Percentiles rank a stretch among this genome's conserved stretches.
phyloP scores from a whole-genome alignment of 164 flowering plant species.

The Nelumbo lutea region DNA sequence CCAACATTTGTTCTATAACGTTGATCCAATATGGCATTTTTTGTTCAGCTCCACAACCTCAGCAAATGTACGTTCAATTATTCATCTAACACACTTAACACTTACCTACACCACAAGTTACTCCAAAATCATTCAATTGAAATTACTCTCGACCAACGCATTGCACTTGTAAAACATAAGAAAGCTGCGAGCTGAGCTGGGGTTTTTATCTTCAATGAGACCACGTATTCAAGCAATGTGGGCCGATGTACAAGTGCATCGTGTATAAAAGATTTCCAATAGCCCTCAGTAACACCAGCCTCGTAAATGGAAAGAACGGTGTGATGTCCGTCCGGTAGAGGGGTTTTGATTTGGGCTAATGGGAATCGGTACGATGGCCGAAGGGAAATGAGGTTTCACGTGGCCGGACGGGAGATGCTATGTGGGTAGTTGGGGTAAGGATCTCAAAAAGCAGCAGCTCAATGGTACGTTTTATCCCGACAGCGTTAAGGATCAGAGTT shows the following conservation, averaged over 20 bases:
- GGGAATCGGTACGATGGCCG: conserved; percentile 44
- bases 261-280: conserved; percentile 81
- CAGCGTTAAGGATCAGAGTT: neutral
- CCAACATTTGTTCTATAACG: conserved; percentile 82
- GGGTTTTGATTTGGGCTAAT: conserved; percentile 5
- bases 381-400: conserved; percentile 34
- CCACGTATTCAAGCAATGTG: conserved; percentile 50
- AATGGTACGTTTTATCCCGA: conserved; percentile 22
- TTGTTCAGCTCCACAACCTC: conserved; percentile 64
- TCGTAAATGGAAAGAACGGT: conserved; percentile 16
- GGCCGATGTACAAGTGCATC: conserved; percentile 86
- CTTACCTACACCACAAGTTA: conserved; percentile 91
- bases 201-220: conserved; percentile 69
- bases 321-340: conserved; percentile 1
- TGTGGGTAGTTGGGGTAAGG: neutral
- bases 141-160: conserved; percentile 46
- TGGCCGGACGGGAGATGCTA: conserved; percentile 4
- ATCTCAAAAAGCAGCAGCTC: conserved; percentile 9
- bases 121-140: conserved; percentile 61
- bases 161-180: conserved; percentile 32
- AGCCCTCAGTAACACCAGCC: conserved; percentile 61
- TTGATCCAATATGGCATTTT: conserved; percentile 45
- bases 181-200: conserved; percentile 86
- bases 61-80: conserved; percentile 38
- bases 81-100: neutral